Percentiles rank a stretch among this genome's conserved stretches.
Evolutionary conservation across 2,329 filamentous ascomycete species (phyloP).

Genomic region (Ceratocystis ficicola): DNA sequence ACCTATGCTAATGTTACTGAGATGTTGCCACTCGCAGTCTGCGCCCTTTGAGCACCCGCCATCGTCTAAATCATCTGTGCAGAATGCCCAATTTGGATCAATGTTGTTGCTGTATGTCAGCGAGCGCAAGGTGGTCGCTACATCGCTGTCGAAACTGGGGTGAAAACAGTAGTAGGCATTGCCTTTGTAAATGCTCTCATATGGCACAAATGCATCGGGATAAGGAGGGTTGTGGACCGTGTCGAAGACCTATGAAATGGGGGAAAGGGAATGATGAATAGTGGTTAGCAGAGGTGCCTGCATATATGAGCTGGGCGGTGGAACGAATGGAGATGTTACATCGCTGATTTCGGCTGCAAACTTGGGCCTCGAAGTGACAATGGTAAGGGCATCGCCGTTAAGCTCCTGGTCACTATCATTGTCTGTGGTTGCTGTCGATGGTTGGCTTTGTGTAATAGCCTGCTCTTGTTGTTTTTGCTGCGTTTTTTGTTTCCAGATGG

Average conservation of each 20-base stretch:
- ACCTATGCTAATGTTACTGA: conserved; percentile 55
- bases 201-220: conserved; percentile 39
- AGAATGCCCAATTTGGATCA: conserved; percentile 60
- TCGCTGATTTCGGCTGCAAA: conserved; percentile 16
- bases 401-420: not conserved
- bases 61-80: conserved; percentile 61
- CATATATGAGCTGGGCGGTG: not conserved
- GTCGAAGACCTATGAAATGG: conserved; percentile 13
- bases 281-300: not conserved
- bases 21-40: conserved; percentile 69
- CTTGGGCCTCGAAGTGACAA: not conserved
- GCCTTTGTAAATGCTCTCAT: conserved; percentile 67
- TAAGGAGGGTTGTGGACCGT: conserved; percentile 15
- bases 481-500: conserved; percentile 15
- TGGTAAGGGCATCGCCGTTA: not conserved
- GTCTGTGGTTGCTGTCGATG: not conserved
- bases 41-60: conserved; percentile 54
- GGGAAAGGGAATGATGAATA: no score
- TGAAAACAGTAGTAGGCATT: conserved; percentile 90
- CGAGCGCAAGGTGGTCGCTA: conserved; percentile 70
- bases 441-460: not conserved
- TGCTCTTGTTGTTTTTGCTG: conserved; percentile 6
- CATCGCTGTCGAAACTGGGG: conserved; percentile 55
- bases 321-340: conserved; percentile 9
- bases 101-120: conserved; percentile 91